Conservation (phyloP, 2,329 filamentous ascomycete species). For the Claviceps africana region DNA sequence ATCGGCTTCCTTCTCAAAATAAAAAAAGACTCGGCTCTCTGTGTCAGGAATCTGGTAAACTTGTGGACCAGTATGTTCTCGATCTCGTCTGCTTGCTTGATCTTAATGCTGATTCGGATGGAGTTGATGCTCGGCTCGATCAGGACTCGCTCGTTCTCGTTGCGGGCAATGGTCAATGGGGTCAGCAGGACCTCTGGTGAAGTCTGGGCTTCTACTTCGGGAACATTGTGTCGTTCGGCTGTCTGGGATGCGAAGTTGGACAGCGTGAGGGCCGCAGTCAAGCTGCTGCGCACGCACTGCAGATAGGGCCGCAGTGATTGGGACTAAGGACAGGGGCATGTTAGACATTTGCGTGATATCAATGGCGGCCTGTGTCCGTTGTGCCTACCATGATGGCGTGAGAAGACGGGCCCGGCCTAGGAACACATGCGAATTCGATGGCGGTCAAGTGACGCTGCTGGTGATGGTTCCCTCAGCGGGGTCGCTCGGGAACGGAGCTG, state of each 20-base stretch:
- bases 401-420: neutral
- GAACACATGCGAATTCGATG: neutral
- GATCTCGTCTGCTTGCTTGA: slow-evolving; percentile 99
- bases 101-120: slow-evolving; percentile 92
- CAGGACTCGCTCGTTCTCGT: slow-evolving; percentile 92
- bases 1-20: slow-evolving; percentile 90
- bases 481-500: slow-evolving; percentile 6
- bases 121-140: slow-evolving; percentile 97
- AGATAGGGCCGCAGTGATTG: slow-evolving; percentile 96
- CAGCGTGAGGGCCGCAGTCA: slow-evolving; percentile 76
- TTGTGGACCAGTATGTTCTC: slow-evolving; percentile 97
- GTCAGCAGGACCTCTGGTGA: slow-evolving; percentile 91
- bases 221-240: slow-evolving; percentile 93
- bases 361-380: neutral
- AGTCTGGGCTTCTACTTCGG: slow-evolving; percentile 84
- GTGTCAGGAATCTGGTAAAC: slow-evolving; percentile 91
- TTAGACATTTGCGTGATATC: neutral
- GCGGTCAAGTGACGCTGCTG: slow-evolving; percentile 7
- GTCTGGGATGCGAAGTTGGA: slow-evolving; percentile 97
- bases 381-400: neutral
- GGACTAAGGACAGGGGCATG: slow-evolving; percentile 41
- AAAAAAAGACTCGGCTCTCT: slow-evolving; percentile 93
- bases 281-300: slow-evolving; percentile 84
- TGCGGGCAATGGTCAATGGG: slow-evolving; percentile 78
- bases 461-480: slow-evolving; percentile 10